Base-by-base conservation (phyloP, 2,329 filamentous ascomycete species). In the Botryotinia narcissicola region DNA sequence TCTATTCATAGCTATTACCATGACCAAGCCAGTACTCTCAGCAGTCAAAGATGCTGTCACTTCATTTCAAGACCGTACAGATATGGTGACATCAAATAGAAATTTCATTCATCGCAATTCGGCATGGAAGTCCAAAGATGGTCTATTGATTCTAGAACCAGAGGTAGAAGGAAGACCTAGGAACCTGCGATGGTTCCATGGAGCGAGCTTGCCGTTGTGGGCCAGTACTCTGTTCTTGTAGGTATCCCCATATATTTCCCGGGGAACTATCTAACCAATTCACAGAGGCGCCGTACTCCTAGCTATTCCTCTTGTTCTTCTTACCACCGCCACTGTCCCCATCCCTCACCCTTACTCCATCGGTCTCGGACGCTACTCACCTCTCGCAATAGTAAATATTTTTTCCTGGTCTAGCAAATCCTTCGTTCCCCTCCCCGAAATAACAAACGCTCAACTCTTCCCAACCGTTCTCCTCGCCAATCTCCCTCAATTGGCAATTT, bases 401-500 rank as follows among this genome's bases (percentile, higher is more conserved):
- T 72, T 72, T 22, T 68, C 71, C 42, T 60, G 48, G 35, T 72
- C 71, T 25, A 72, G 71, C 29, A 25, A 44, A 35, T 59, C 62
- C 2, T 68, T 68, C 22, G n/a, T n/a, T n/a, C 71, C 71, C 7
- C 25, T 46, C 3, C 5, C 51, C 2, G 10, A 32, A 18, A 60
- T 68, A 14, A 68, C 71, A n/a, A 75, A 74, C 44, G 51, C 60
- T 2, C 74, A 73, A 66, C 72, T 76, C 18, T 60, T 75, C 9
- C 40, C 61, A 20, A 70, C 75, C 29, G 68, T 74, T 22, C 78
- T 86, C 29, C 32, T 87, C 0, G 84, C 83, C 51, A 88, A 88
- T 74, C 40, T 81, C 0, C 85, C 85, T 1, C 86, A 88, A 75
- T 70, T 86, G 0, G 70, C 87, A 6, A 74, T 87, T 0, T 86